Percentiles rank a stretch among this genome's conserved stretches.
These are phyloP conservation scores for Abelmoschus esculentus DNA, from an alignment of 345 rosid genomes.

Conservation along the genomic window DNA sequence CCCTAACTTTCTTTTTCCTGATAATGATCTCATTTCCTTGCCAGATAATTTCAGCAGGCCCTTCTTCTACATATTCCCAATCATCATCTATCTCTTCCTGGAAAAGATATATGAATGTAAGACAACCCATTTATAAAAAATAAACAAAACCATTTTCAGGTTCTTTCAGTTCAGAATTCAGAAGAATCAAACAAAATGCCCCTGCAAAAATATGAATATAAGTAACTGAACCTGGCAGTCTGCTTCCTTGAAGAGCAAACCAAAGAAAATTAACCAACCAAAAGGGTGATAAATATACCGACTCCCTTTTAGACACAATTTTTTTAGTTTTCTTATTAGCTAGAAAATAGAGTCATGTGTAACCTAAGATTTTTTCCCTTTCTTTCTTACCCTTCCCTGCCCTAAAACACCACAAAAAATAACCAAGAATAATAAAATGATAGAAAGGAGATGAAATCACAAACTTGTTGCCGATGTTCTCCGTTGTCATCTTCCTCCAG, in stretches of 20 bases:
- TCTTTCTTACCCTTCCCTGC: neutral
- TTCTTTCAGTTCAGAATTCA: neutral
- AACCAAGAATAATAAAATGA: neutral
- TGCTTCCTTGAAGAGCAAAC: neutral
- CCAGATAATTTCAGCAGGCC: conserved; percentile 88
- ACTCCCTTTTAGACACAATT: neutral
- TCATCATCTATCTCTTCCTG: conserved; percentile 47
- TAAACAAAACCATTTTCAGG: neutral
- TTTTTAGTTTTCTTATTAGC: neutral
- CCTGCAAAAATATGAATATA: neutral
- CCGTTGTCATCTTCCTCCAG: conserved; percentile 23
- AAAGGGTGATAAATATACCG: neutral
- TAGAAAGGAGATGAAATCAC: conserved; percentile 1
- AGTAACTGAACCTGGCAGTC: neutral
- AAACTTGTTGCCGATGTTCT: conserved; percentile 25
- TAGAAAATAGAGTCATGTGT: neutral
- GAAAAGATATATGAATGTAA: neutral
- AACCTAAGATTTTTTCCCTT: neutral
- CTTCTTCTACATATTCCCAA: conserved; percentile 84
- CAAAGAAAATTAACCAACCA: neutral
- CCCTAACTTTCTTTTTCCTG: conserved; percentile 67
- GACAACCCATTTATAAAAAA: neutral
- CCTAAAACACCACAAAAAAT: conserved; percentile 7
- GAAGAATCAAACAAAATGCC: neutral
- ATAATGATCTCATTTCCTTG: conserved; percentile 84